Evolutionary conservation across 345 rosid genomes (phyloP).

Genomic region (Abelmoschus esculentus): DNA sequence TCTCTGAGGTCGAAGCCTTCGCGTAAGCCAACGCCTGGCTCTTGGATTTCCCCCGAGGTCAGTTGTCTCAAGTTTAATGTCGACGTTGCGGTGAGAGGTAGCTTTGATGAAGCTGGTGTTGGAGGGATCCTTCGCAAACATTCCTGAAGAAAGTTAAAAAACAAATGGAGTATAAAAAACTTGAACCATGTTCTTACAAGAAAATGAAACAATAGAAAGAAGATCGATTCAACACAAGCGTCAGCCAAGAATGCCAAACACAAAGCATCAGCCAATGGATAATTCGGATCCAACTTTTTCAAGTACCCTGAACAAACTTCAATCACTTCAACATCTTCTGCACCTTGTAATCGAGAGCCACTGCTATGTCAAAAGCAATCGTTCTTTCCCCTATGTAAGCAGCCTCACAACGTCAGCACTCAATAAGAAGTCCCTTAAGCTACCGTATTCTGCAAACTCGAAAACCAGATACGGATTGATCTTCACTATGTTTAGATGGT

Average conservation of each 20-base stretch:
- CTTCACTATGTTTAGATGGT: conserved; percentile 25
- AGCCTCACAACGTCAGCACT: conserved; percentile 14
- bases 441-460: conserved; percentile 29
- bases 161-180: too few relatives aligned
- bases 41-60: too few relatives aligned
- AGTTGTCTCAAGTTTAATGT: too few relatives aligned
- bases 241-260: conserved; percentile 24
- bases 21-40: too few relatives aligned
- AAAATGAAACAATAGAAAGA: too few relatives aligned
- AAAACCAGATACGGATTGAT: conserved; percentile 22
- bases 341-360: conserved; percentile 28
- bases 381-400: conserved; percentile 28
- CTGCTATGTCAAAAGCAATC: conserved; percentile 32
- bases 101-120: too few relatives aligned
- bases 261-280: conserved; percentile 24
- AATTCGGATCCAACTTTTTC: conserved; percentile 23
- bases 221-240: conserved; percentile 19
- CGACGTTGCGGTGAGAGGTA: too few relatives aligned
- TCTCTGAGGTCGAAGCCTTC: too few relatives aligned
- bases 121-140: too few relatives aligned
- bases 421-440: conserved; percentile 26
- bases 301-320: conserved; percentile 16
- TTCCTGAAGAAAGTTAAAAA: too few relatives aligned
- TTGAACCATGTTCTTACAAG: too few relatives aligned
- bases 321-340: conserved; percentile 11